These are phyloP conservation scores for Neofusicoccum parvum DNA, from an alignment of 2,329 filamentous ascomycete species.

Conservation along the genomic window DNA sequence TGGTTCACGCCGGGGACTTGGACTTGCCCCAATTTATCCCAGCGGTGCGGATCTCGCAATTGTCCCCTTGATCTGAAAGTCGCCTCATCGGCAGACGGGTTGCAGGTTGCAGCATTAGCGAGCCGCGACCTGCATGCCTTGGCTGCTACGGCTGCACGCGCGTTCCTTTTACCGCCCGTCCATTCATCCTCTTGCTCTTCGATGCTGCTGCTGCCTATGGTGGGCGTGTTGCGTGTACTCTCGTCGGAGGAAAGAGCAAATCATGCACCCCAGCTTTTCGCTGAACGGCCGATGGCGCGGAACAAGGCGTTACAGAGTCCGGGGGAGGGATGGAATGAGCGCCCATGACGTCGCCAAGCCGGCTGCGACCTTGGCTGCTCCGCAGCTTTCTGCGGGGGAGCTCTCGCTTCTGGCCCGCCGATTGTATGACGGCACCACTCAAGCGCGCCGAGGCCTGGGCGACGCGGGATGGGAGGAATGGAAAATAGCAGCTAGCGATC, in stretches of 20 bases:
- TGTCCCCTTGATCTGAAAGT: not conserved
- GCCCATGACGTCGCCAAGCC: constrained; percentile 11
- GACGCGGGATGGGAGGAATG: not conserved
- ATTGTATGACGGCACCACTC: constrained; percentile 7
- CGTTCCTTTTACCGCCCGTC: not conserved
- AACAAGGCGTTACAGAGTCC: not conserved
- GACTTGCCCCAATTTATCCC: constrained; percentile 7
- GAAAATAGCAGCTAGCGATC: not conserved
- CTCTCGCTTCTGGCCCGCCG: not conserved
- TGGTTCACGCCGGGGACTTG: not conserved
- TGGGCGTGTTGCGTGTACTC: not conserved
- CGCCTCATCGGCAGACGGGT: not conserved
- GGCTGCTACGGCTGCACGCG: constrained; percentile 7
- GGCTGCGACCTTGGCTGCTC: not conserved
- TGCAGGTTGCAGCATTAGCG: not conserved
- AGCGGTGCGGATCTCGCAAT: not conserved
- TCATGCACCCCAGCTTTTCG: not conserved
- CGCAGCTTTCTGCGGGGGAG: not conserved
- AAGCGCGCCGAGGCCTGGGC: not conserved
- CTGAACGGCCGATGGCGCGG: not conserved
- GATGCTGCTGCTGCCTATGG: not conserved
- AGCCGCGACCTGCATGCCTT: not conserved
- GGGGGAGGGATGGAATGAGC: not conserved
- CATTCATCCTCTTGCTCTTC: not conserved
- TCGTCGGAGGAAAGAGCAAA: not conserved